phyloP scores from a whole-genome alignment of 2,329 filamentous ascomycete genomes.

The Stachybotrys elegans region DNA sequence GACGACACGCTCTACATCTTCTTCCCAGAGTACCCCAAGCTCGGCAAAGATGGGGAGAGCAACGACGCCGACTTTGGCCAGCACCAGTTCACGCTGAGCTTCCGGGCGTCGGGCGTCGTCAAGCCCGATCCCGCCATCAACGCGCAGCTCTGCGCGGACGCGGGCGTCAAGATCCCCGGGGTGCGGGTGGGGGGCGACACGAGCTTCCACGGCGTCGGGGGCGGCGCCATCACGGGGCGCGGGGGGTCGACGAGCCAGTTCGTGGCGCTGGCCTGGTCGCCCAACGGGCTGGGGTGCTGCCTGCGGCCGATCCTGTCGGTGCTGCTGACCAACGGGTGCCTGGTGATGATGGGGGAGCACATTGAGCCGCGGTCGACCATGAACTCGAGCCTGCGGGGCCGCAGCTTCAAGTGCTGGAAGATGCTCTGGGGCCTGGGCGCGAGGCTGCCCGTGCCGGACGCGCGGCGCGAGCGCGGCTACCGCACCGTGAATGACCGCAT shows the following conservation, averaged over 20 bases:
- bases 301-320: slow-evolving; percentile 45
- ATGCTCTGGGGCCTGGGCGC: slow-evolving; percentile 53
- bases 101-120: slow-evolving; percentile 26
- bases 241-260: slow-evolving; percentile 50
- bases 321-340: slow-evolving; percentile 43
- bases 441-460: slow-evolving; percentile 42
- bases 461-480: slow-evolving; percentile 22
- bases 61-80: slow-evolving; percentile 17
- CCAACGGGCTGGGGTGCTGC: slow-evolving; percentile 50
- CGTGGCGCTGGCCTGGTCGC: slow-evolving; percentile 52
- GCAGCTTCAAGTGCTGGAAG: slow-evolving; percentile 44
- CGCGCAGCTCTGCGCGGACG: slow-evolving; percentile 35
- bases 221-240: slow-evolving; percentile 38
- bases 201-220: slow-evolving; percentile 37
- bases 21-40: slow-evolving; percentile 38
- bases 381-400: slow-evolving; percentile 25
- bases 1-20: slow-evolving; percentile 50
- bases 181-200: slow-evolving; percentile 18
- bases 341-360: slow-evolving; percentile 48
- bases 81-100: slow-evolving; percentile 27
- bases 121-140: slow-evolving; percentile 40
- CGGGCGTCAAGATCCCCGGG: slow-evolving; percentile 26
- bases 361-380: slow-evolving; percentile 21
- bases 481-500: slow-evolving; percentile 39
- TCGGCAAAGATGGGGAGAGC: slow-evolving; percentile 17